These are phyloP conservation scores for Nicotiana tabacum DNA, from an alignment of 257 asterid species.

Conservation along the genomic window DNA sequence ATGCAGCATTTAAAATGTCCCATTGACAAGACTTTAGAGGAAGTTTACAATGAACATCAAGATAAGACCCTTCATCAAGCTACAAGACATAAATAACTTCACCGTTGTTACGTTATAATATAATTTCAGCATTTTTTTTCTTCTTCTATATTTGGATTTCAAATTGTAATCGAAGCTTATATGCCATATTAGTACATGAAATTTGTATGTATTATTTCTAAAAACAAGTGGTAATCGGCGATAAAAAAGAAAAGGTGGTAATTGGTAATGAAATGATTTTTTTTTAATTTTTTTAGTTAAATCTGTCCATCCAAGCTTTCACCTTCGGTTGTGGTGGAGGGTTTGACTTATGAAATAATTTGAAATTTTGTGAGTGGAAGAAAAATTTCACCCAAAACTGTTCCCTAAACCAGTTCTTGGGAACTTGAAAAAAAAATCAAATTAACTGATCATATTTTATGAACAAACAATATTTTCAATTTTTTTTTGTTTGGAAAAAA, in stretches of 20 bases:
- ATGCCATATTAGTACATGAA: neutral
- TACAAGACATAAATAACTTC: slow-evolving; percentile 1
- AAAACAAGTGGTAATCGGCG: neutral
- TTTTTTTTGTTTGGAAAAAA: too few species aligned
- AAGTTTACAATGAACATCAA: neutral
- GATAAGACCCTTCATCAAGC: slow-evolving; percentile 3
- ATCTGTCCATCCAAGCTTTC: too few species aligned
- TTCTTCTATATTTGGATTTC: neutral
- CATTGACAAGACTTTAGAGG: slow-evolving; percentile 22
- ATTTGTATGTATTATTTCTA: neutral
- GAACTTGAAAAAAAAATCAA: too few species aligned
- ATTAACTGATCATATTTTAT: too few species aligned
- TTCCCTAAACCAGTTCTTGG: too few species aligned
- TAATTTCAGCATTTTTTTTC: neutral
- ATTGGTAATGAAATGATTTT: neutral
- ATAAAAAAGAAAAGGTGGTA: neutral
- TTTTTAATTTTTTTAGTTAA: too few species aligned
- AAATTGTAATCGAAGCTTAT: neutral
- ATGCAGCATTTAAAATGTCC: slow-evolving; percentile 2
- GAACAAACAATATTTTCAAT: too few species aligned
- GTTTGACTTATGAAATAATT: too few species aligned
- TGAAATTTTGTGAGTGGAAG: too few species aligned
- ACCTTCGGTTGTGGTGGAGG: too few species aligned
- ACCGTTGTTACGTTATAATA: neutral
- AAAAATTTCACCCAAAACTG: too few species aligned